Evolutionary conservation across 2,329 filamentous ascomycete species (phyloP).

Genomic region (Xylaria sp.): DNA sequence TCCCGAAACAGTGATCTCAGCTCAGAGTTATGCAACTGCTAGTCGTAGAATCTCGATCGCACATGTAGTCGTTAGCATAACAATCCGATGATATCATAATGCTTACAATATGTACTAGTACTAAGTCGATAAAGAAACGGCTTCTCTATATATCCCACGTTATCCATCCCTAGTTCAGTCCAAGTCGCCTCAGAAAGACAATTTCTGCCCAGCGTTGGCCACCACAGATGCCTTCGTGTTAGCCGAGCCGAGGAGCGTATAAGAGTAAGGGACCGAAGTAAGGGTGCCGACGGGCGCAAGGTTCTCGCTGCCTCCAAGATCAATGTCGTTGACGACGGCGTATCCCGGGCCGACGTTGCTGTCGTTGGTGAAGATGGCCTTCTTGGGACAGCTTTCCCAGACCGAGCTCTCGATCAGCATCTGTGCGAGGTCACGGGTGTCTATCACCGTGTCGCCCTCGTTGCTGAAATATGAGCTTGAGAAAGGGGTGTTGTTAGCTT

Average conservation of each 20-base stretch:
- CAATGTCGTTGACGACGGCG: conserved; percentile 53
- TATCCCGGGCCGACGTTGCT: conserved; percentile 48
- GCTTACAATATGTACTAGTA: neutral
- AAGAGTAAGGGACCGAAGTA: conserved; percentile 55
- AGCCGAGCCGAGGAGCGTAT: conserved; percentile 52
- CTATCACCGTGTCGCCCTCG: conserved; percentile 32
- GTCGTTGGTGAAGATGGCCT: conserved; percentile 53
- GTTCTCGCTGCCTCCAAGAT: conserved; percentile 54
- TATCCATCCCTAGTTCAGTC: neutral
- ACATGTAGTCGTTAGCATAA: neutral
- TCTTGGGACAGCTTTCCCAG: conserved; percentile 37
- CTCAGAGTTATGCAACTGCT: no score
- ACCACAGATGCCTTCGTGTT: conserved; percentile 52
- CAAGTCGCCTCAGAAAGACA: conserved; percentile 30
- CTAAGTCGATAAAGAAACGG: neutral
- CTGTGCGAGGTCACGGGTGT: conserved; percentile 37
- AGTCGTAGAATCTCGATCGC: no score
- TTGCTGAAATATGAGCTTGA: conserved; percentile 35
- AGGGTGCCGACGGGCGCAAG: conserved; percentile 54
- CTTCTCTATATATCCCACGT: neutral
- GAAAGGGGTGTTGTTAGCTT: conserved; percentile 11
- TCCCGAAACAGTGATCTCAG: no score
- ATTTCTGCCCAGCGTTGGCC: conserved; percentile 40
- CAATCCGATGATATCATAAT: neutral
- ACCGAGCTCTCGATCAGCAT: conserved; percentile 40